These are phyloP conservation scores for Nidularia sp. DNA, from an alignment of 768 basidiomycete species.

Conservation along the genomic window DNA sequence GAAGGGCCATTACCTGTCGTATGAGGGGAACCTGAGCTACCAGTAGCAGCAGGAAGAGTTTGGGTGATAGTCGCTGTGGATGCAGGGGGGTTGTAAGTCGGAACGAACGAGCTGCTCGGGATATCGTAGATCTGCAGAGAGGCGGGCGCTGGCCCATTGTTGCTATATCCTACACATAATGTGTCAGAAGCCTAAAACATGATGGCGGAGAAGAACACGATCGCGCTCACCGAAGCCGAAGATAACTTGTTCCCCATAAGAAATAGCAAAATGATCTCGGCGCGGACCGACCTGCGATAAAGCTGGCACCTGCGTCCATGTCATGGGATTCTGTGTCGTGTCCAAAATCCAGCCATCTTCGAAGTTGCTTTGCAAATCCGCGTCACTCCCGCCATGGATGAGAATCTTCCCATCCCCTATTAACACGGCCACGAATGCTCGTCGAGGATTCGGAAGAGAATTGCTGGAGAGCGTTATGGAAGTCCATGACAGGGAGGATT, in stretches of 20 bases:
- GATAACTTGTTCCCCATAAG: conserved; percentile 55
- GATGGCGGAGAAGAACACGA: no score
- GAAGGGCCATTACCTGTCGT: neutral
- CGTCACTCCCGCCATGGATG: conserved; percentile 78
- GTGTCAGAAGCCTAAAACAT: no score
- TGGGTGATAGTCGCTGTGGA: conserved; percentile 22
- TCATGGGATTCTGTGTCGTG: conserved; percentile 48
- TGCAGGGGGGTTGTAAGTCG: conserved; percentile 34
- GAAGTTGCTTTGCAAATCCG: conserved; percentile 44
- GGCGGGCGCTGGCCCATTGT: conserved; percentile 48
- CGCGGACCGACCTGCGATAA: conserved; percentile 59
- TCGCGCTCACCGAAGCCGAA: conserved; percentile 81
- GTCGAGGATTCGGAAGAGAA: conserved; percentile 50
- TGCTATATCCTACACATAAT: conserved; percentile 44
- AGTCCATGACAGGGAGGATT: conserved; percentile 46
- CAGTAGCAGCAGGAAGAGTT: conserved; percentile 28
- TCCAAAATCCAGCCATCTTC: conserved; percentile 73
- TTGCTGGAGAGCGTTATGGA: conserved; percentile 28
- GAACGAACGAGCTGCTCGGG: conserved; percentile 34
- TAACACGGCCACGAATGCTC: conserved; percentile 55
- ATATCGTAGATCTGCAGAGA: conserved; percentile 51
- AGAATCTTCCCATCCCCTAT: conserved; percentile 53
- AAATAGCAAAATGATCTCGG: conserved; percentile 72
- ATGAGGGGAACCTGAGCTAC: neutral
- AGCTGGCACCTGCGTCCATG: conserved; percentile 50